Base-by-base conservation (phyloP, 495 filamentous ascomycete species). In the Neurospora tetrasperma region DNA sequence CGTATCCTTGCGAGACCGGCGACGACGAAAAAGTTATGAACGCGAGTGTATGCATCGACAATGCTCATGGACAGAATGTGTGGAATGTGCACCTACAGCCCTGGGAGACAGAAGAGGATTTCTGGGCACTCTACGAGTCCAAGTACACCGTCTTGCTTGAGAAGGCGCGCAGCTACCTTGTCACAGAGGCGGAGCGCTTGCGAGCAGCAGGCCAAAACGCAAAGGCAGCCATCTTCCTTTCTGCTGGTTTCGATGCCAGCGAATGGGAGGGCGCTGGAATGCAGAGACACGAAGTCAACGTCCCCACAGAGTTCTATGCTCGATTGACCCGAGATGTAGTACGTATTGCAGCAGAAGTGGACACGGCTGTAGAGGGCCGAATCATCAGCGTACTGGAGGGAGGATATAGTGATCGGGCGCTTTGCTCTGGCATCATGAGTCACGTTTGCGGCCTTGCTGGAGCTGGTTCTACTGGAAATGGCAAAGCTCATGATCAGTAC, bases 291-390 rank as follows among this genome's bases (percentile, higher is more conserved):
- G 89, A 90, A 70, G 93, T 96, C 72, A 96, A 97, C 81, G 94
- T 99, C 9, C 96, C 96, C 0, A 98, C 95, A 8, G 94, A 94
- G 41, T 99, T 99, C 79, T 99, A 98, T 80, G 95, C 96, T 69
- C 87, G 90, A 4, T 90, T 99, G 73, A 95, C 96, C 0, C 87
- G 88, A 5, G 96, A 99, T 76, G 87, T 97, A 4, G 90, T 95
- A 16, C 86, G 85, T 5, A 83, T 99, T 71, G 92, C 96, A 0
- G 87, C 94, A 66, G 94, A 98, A 79, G 92, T 92, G 74, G 90
- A 87, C 5, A 87, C 90, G 11, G 87, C 88, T 27, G 91, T 92
- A 6, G 91, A 94, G 46, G 96, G 96, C 9, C 85, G 96, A 23
- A 85, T 98, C 40, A 89, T 99, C 76, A 97, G 94, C 83, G 92